Evolutionary conservation across 164 flowering plant genomes (phyloP).

Genomic region (Santalum album): DNA sequence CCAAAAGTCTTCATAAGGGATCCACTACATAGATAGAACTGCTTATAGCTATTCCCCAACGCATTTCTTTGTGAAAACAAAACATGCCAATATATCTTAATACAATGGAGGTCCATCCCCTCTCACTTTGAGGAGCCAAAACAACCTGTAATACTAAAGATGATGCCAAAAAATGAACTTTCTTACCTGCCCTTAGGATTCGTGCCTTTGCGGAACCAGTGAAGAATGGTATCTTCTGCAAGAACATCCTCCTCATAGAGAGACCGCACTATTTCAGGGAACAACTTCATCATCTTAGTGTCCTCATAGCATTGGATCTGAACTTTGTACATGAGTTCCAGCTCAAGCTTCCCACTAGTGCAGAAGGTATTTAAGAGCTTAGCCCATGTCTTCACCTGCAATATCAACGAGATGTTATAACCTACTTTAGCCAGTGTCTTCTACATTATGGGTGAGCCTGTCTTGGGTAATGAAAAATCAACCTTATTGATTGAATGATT

Average conservation of each 20-base stretch:
- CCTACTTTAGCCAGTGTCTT: not conserved
- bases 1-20: too few relatives aligned
- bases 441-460: too few relatives aligned
- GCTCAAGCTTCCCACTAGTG: constrained; percentile 82
- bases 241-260: constrained; percentile 95
- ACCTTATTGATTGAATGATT: too few relatives aligned
- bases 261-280: constrained; percentile 86
- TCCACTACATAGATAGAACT: too few relatives aligned
- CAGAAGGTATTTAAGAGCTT: constrained; percentile 69
- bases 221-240: constrained; percentile 92
- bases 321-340: constrained; percentile 90
- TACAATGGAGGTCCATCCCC: too few relatives aligned
- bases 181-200: constrained; percentile 92
- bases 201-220: constrained; percentile 92
- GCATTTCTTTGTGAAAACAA: too few relatives aligned
- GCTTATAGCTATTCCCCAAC: too few relatives aligned
- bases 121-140: too few relatives aligned
- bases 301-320: constrained; percentile 97
- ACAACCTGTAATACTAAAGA: too few relatives aligned
- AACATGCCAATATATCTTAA: too few relatives aligned
- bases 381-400: constrained; percentile 94
- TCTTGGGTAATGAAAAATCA: too few relatives aligned
- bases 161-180: constrained; percentile 2
- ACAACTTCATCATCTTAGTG: constrained; percentile 91
- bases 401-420: not conserved